These are phyloP conservation scores for Picochlorum costavermella DNA, from an alignment of 139 green algal genomes.

Conservation along the genomic window DNA sequence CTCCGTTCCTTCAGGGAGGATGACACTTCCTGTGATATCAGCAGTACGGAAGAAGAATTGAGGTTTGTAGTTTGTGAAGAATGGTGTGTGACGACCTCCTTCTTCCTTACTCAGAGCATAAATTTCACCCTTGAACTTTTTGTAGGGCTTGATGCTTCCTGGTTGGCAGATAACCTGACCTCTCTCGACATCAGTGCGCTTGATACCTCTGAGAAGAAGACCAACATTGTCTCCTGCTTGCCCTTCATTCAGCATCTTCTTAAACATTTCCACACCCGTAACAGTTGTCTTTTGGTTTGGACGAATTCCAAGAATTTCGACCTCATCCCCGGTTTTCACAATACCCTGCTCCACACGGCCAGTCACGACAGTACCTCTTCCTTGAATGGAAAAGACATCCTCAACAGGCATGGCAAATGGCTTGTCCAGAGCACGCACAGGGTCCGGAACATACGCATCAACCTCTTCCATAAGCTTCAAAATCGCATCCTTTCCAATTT, in stretches of 20 bases:
- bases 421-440: constrained; percentile 81
- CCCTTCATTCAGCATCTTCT: constrained; percentile 85
- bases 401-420: constrained; percentile 96
- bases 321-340: constrained; percentile 83
- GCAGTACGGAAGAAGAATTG: constrained; percentile 98
- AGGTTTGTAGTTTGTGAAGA: constrained; percentile 96
- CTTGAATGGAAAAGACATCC: constrained; percentile 95
- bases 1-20: constrained; percentile 67
- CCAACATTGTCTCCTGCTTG: constrained; percentile 96
- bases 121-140: constrained; percentile 76
- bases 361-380: constrained; percentile 90
- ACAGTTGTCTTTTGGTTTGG: constrained; percentile 74
- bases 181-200: constrained; percentile 87
- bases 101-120: constrained; percentile 97
- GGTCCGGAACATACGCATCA: constrained; percentile 75
- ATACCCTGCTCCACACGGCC: constrained; percentile 91
- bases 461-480: constrained; percentile 85
- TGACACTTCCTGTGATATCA: constrained; percentile 83
- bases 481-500: constrained; percentile 76
- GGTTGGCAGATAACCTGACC: constrained; percentile 88
- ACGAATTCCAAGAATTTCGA: constrained; percentile 90
- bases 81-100: constrained; percentile 95
- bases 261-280: constrained; percentile 98
- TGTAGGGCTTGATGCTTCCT: constrained; percentile 66
- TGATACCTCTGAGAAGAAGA: constrained; percentile 89